Percentiles rank a stretch among this genome's conserved stretches.
Conservation (phyloP, 2,329 filamentous ascomycete genomes). For the Botrytis paeoniae region DNA sequence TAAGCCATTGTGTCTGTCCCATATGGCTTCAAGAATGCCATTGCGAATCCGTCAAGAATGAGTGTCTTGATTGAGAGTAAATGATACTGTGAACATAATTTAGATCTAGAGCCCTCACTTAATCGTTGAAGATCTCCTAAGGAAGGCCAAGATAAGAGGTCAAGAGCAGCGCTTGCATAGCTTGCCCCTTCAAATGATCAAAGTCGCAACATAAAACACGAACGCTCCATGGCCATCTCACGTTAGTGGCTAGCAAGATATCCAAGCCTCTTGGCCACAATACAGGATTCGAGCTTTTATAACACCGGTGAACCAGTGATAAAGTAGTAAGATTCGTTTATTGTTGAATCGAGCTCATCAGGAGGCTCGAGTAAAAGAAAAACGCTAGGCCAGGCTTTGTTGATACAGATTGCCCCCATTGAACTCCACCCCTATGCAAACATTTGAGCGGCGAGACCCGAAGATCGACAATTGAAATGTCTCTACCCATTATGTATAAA, state of each 20-base stretch:
- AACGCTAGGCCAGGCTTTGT: neutral
- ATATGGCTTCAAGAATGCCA: neutral
- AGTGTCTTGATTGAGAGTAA: neutral
- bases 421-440: slow-evolving; percentile 14
- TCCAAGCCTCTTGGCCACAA: neutral
- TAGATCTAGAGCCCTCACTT: neutral
- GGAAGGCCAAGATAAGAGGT: neutral
- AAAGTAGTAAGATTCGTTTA: neutral
- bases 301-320: neutral
- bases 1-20: neutral
- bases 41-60: neutral
- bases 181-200: neutral
- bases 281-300: neutral
- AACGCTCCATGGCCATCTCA: neutral
- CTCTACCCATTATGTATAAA: neutral
- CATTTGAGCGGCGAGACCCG: slow-evolving; percentile 13
- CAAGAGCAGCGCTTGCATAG: neutral
- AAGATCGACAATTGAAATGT: neutral
- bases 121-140: neutral
- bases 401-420: slow-evolving; percentile 11
- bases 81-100: neutral
- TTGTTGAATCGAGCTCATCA: slow-evolving; percentile 6
- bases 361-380: slow-evolving; percentile 3
- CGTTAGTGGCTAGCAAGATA: neutral
- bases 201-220: neutral